Percentiles rank a stretch among this genome's conserved stretches.
Evolutionary conservation across 139 green algal species (phyloP).

Genomic region (Chlamydomonas sp.): DNA sequence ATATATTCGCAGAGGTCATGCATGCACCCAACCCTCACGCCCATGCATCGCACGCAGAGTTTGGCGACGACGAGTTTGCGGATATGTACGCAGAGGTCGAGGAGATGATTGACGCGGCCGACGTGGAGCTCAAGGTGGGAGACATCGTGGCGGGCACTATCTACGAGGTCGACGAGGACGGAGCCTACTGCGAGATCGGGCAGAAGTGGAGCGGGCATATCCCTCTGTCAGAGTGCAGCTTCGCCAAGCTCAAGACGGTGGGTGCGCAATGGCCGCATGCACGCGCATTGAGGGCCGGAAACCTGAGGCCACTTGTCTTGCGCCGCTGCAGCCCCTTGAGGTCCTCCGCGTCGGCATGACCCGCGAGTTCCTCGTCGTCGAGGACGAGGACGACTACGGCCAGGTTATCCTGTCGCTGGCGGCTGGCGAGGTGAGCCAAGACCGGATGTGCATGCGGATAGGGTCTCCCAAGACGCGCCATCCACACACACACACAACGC

Average conservation of each 20-base stretch:
- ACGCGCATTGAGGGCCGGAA: background rate
- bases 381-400: constrained; percentile 56
- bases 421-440: constrained; percentile 62
- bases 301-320: no score
- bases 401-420: constrained; percentile 72
- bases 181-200: constrained; percentile 89
- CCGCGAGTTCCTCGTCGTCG: constrained; percentile 80
- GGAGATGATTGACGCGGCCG: constrained; percentile 41
- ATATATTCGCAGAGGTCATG: no score
- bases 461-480: no score
- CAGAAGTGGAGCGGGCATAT: constrained; percentile 82
- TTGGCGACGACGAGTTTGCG: constrained; percentile 37
- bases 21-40: no score
- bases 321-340: constrained; percentile 54
- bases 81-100: constrained; percentile 42
- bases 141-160: constrained; percentile 63
- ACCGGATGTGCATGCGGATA: no score
- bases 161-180: constrained; percentile 71
- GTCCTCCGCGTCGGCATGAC: constrained; percentile 56
- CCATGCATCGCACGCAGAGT: no score
- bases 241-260: constrained; percentile 54
- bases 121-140: constrained; percentile 45
- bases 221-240: constrained; percentile 64
- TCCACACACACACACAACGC: no score
- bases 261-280: background rate